Percentiles rank a stretch among this genome's conserved stretches.
Conservation (phyloP, 2,329 filamentous ascomycete species). For the Pseudogymnoascus sp. region DNA sequence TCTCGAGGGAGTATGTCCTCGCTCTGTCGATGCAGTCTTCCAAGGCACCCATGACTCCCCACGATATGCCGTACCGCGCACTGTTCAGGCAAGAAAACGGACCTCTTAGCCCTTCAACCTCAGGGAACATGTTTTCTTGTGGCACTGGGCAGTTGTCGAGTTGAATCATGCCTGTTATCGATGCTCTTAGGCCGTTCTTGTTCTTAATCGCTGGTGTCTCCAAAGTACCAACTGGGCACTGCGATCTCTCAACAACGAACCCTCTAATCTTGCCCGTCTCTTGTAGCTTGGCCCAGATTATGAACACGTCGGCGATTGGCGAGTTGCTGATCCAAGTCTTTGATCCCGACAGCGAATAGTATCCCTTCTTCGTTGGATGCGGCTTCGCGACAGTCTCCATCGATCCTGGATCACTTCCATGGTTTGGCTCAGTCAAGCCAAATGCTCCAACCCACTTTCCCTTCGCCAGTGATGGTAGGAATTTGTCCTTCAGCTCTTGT, state of each 20-base stretch:
- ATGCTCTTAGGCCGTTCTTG: slow-evolving; percentile 89
- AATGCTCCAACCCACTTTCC: slow-evolving; percentile 79
- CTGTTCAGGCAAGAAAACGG: slow-evolving; percentile 94
- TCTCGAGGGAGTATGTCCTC: slow-evolving; percentile 78
- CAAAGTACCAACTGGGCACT: slow-evolving; percentile 79
- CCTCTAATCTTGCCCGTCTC: slow-evolving; percentile 90
- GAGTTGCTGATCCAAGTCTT: slow-evolving; percentile 98
- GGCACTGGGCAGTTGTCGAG: slow-evolving; percentile 85
- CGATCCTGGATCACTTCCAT: slow-evolving; percentile 81
- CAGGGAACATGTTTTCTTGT: slow-evolving; percentile 86
- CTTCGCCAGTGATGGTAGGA: slow-evolving; percentile 71
- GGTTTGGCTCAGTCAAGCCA: slow-evolving; percentile 85
- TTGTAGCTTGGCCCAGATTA: slow-evolving; percentile 90
- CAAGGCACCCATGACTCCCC: slow-evolving; percentile 86
- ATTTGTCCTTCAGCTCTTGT: slow-evolving; percentile 79
- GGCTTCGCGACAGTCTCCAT: slow-evolving; percentile 85
- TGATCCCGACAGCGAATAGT: slow-evolving; percentile 66
- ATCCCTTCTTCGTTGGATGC: slow-evolving; percentile 76
- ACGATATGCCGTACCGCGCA: slow-evolving; percentile 85
- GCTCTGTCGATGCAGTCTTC: slow-evolving; percentile 83
- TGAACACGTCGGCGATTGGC: slow-evolving; percentile 73
- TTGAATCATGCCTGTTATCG: slow-evolving; percentile 96
- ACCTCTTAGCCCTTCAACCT: slow-evolving; percentile 75
- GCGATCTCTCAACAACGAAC: slow-evolving; percentile 77
- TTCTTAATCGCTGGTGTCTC: slow-evolving; percentile 89